These are phyloP conservation scores for Parathielavia hyrcaniae DNA, from an alignment of 495 filamentous ascomycete species.

Conservation along the genomic window DNA sequence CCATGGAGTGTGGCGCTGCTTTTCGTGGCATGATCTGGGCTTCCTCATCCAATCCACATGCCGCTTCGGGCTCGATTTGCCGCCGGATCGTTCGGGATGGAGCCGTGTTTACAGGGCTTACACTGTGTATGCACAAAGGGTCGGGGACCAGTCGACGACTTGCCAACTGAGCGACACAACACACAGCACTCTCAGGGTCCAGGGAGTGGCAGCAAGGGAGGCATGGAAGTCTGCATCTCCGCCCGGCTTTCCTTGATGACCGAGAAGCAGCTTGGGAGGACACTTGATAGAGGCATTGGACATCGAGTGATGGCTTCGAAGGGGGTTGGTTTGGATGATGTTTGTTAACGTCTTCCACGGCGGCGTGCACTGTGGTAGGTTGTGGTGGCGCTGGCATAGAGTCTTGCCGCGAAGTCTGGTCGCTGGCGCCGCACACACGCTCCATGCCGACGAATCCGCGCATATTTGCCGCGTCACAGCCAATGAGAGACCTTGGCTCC, in stretches of 20 bases:
- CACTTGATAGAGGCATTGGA: no score
- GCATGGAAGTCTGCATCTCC: background rate
- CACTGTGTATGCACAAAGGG: no score
- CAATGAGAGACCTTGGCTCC: conserved; percentile 1
- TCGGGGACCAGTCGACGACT: no score
- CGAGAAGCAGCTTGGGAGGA: no score
- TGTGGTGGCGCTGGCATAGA: background rate
- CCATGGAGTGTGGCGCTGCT: background rate
- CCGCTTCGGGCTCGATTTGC: background rate
- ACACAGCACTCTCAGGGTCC: no score
- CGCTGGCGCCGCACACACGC: background rate
- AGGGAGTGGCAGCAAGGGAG: background rate
- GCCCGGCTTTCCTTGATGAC: no score
- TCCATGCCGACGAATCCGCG: background rate
- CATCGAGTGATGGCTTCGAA: no score
- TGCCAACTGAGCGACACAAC: no score
- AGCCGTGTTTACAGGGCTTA: background rate
- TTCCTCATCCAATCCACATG: background rate
- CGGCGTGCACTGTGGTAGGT: background rate
- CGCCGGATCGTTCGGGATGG: background rate
- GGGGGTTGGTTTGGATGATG: no score
- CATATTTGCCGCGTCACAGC: background rate
- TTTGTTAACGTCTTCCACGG: background rate
- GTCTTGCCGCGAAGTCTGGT: background rate
- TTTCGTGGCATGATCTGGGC: background rate